Base-by-base conservation (phyloP, 2,329 filamentous ascomycete genomes). In the Dactylella cylindrospora region DNA sequence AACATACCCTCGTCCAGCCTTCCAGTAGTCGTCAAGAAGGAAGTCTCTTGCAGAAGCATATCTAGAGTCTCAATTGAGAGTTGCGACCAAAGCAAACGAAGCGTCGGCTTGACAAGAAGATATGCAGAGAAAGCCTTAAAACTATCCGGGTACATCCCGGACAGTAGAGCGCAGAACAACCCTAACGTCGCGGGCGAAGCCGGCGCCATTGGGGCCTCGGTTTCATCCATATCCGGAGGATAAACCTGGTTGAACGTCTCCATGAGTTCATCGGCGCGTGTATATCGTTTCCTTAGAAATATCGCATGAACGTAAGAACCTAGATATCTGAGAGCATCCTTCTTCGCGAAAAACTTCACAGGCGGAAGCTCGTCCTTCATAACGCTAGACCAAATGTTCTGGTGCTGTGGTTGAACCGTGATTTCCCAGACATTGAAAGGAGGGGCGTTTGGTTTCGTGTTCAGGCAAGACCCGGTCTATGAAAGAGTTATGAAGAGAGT, bases 121-220 rank as follows among this genome's bases (percentile, higher is more conserved):
- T 64, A 64, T 3, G 51, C 50, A 2, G 59, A 49, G 23, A 55
- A 64, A 3, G 50, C 51, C 19, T 45, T 54, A 10, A 64, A 55
- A 32, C 50, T 64, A 39, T 64, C 59, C 12, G 59, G 49, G 17
- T 54, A 54, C 59, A 64, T 54, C 8, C 50, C 49, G n/a, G 59
- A 54, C 15, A 54, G 15, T 28, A 64, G 59, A 31, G 59, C 59
- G 3, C 54, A n/a, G 22, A 54, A 64, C 13, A 64, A 38, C 32
- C 43, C 49, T 15, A 64, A 51, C 2, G 51, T 55, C n/a, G 26
- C 2, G 17, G 49, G 40, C 12, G 50, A 54, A 10, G 59, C 59
- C 3, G 49, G 59, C 23, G 44, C 59, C 3, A 44, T 50, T 5
- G 59, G 59, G 1, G 39, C n/a, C 29, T 62, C 57, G 3, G 17